Evolutionary conservation across 1,284 basidiomycete genomes (phyloP), one percentile per base, ranked within the genome.

Genomic region (Coniferiporia sulphurascens): DNA sequence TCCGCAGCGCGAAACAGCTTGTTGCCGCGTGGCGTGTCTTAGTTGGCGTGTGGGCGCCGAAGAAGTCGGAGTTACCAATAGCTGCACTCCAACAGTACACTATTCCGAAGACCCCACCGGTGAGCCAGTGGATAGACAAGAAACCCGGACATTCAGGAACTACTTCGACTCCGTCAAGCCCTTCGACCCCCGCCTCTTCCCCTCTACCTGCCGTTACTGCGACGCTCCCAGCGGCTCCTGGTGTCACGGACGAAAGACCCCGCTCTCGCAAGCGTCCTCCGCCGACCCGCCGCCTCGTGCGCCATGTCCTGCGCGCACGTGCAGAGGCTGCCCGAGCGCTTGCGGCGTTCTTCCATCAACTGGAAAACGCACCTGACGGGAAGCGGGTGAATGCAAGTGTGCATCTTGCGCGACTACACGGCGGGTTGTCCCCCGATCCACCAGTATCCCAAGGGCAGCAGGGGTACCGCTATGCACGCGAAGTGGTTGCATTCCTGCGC

Each of bases 11-110:
- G 56, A 95, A 94, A 73, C 88, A 87, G 49, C 79, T 95, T 45
- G 79, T 88, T 34, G 90, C 93, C 4, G 86, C 93, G 10, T 97
- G 94, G 93, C 86, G 92, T 55, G 84, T 95, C 15, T 79, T 97
- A 12, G 83, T 95, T 63, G 95, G 93, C 12, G 85, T 96, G 10
- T 97, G 94, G 94, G 80, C 83, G 1, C 93, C 94, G 8, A 86
- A 85, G 68, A 77, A 75, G 45, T 91, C 85, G 81, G 93, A 96
- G 65, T 76, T 95, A 57, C 83, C 89, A 3, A 67, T 85, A 17
- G 66, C 78, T 21, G 85, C 86, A 7, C 78, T 95, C 44, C 80
- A 86, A n/a, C 84, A 84, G 59, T 94, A 92, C 71, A 88, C 81
- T 7, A 82, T 79, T 12, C 87, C 88, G 8, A 71, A 73, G 19